Conservation (phyloP, 192 early-diverging fungal genomes). For the Backusella westeae region DNA sequence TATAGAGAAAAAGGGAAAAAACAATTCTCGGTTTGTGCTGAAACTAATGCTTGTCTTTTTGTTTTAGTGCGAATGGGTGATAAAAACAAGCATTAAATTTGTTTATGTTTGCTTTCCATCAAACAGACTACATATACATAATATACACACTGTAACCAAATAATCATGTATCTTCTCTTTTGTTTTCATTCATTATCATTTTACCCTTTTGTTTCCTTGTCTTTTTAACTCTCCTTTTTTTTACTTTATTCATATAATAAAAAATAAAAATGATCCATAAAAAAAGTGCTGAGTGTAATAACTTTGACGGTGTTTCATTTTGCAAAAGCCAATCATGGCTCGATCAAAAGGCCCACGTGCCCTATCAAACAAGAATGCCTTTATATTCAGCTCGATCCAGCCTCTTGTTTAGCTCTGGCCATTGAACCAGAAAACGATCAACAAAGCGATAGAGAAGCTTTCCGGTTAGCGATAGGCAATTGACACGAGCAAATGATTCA, state of each 20-base stretch:
- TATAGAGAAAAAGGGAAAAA: background rate
- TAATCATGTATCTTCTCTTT: background rate
- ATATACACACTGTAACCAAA: background rate
- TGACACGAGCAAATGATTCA: conserved; percentile 91
- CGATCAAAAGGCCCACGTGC: background rate
- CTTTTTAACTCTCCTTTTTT: background rate
- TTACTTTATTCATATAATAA: background rate
- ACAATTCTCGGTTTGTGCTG: background rate
- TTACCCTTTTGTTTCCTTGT: background rate
- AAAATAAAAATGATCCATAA: background rate
- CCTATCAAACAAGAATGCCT: conserved; percentile 60
- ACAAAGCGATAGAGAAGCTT: conserved; percentile 75
- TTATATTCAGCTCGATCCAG: conserved; percentile 63
- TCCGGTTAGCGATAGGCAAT: conserved; percentile 83
- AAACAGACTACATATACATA: background rate
- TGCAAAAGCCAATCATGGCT: background rate
- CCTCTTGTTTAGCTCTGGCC: conserved; percentile 58
- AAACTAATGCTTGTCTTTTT: background rate
- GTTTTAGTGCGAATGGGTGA: conserved; percentile 11
- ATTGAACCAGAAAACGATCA: conserved; percentile 91
- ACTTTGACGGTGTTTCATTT: background rate
- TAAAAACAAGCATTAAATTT: conserved; percentile 1
- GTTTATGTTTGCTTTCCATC: background rate
- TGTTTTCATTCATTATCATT: background rate
- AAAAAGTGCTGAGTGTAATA: background rate